Percentiles rank a stretch among this genome's conserved stretches.
phyloP scores from a whole-genome alignment of 257 asterid genomes.

The Dorcoceras hygrometricum region DNA sequence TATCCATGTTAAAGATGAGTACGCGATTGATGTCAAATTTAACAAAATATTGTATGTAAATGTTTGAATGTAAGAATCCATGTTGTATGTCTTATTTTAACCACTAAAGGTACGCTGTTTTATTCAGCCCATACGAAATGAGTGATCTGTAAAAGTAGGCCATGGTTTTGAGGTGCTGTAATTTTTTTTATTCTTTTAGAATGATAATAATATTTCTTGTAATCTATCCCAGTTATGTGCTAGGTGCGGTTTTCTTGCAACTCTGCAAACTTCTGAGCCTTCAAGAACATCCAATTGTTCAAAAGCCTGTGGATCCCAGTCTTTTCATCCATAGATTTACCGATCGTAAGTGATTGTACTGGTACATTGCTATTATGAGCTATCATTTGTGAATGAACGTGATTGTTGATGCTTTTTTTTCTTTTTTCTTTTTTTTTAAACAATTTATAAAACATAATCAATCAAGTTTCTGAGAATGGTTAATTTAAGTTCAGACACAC shows the following conservation, averaged over 20 bases:
- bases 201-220: constrained; percentile 16
- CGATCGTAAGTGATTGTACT: constrained; percentile 47
- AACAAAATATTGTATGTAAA: too few relatives aligned
- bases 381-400: background rate
- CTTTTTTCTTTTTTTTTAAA: background rate
- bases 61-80: too few relatives aligned
- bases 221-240: constrained; percentile 57
- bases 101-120: background rate
- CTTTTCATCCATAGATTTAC: constrained; percentile 84
- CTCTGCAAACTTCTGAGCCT: constrained; percentile 78
- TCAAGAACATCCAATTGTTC: constrained; percentile 64
- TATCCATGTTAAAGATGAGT: too few relatives aligned
- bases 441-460: background rate
- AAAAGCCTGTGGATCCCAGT: constrained; percentile 87
- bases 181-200: constrained; percentile 1
- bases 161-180: background rate
- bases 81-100: too few relatives aligned
- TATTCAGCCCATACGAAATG: background rate
- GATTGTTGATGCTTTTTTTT: background rate
- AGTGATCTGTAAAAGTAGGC: background rate
- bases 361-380: constrained; percentile 12
- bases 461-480: constrained; percentile 11
- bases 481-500: background rate
- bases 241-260: constrained; percentile 87
- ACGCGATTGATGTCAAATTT: too few relatives aligned